Base-by-base conservation (phyloP, 352 stramenopile species). In the Phytophthora citrophthora region DNA sequence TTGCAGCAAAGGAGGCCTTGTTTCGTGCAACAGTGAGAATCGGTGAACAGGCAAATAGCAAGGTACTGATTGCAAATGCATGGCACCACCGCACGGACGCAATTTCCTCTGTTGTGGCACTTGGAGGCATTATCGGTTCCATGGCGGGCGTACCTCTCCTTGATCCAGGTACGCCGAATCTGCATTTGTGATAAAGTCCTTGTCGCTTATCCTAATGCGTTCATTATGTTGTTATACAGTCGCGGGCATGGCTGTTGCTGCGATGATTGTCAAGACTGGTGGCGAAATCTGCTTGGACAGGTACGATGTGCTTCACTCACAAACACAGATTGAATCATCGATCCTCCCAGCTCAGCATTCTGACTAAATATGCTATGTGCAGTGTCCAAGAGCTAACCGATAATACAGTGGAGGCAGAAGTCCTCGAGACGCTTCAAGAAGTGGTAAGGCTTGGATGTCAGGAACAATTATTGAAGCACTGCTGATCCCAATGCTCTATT, bases 31-130 rank as follows among this genome's bases (percentile, higher is more conserved):
- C 97, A 0, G 87, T 95, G 13, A 80, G 78, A 27, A 94, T 99
- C 11, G 97, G 92, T 8, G 85, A 98, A 70, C 70, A 88, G 29
- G 70, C 96, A 11, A 98, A 98, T 64, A 98, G 93, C 58, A 96
- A 96, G 55, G 93, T 99, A 16, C 76, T 99, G 38, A 97, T 99
- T 61, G 96, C 97, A 13, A 99, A 99, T 83, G 97, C 97, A 6
- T 99, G 96, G 96, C 96, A 99, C 54, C 91, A 97, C 54, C 89
- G 91, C 12, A 95, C 89, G 1, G 91, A 97, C 43, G 89, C 91
- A 2, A 91, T 97, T 39, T 97, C 91, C n/a, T 97, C 91, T 0
- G 64, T 97, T 15, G 83, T 97, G 1, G 90, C 90, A 2, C 60
- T 97, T 5, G 80, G 81, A 54, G 86, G 86, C 15, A 95, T 95